These are phyloP conservation scores for Catenaria anguillulae DNA, from an alignment of 371 early-diverging fungal species.

Conservation along the genomic window DNA sequence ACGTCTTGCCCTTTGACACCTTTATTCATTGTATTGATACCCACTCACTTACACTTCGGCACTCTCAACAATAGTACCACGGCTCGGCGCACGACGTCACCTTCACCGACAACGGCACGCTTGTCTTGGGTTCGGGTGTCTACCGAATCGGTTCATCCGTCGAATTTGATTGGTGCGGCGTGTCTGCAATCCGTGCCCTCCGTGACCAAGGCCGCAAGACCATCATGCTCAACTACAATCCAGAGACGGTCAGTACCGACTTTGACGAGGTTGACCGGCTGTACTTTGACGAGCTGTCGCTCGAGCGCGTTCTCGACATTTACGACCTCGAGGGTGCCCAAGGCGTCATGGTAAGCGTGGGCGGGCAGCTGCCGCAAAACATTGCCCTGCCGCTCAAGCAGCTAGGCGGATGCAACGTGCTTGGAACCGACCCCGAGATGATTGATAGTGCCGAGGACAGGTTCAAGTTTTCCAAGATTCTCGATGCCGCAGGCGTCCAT, in stretches of 20 bases:
- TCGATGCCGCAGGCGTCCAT: conserved; percentile 84
- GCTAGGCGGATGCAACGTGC: conserved; percentile 67
- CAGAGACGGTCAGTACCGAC: conserved; percentile 93
- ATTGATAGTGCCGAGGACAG: conserved; percentile 90
- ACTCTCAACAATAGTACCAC: too few species aligned
- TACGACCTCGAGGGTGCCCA: conserved; percentile 68
- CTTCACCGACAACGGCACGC: conserved; percentile 74
- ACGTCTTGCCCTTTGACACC: too few species aligned
- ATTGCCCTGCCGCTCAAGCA: conserved; percentile 75
- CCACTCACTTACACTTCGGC: too few species aligned
- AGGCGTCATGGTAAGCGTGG: conserved; percentile 82
- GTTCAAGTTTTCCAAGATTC: conserved; percentile 86
- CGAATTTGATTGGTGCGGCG: conserved; percentile 97
- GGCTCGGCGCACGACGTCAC: conserved; percentile 71
- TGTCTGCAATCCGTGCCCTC: conserved; percentile 76
- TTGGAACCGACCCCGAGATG: conserved; percentile 84
- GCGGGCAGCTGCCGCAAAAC: conserved; percentile 94
- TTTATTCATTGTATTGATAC: too few species aligned
- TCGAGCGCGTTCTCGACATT: conserved; percentile 85
- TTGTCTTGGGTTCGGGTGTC: conserved; percentile 91
- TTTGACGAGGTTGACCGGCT: conserved; percentile 89
- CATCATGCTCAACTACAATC: conserved; percentile 94
- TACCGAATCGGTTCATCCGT: conserved; percentile 92
- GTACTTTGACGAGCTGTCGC: conserved; percentile 81
- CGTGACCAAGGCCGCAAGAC: conserved; percentile 67